Evolutionary conservation across 768 basidiomycete species (phyloP).

Genomic region (Pulveroboletus ravenelii): DNA sequence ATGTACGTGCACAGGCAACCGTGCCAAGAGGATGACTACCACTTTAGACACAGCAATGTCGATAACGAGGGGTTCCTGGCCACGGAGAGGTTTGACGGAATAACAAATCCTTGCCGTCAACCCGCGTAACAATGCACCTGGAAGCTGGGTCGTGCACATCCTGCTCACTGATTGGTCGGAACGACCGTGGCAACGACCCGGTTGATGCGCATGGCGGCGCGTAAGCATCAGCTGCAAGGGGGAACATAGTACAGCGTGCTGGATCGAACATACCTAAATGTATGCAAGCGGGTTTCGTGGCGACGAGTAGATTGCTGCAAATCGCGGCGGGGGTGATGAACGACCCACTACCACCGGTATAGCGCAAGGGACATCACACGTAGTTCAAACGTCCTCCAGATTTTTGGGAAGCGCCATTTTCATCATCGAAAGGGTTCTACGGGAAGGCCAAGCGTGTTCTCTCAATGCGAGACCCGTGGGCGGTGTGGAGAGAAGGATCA

Average conservation of each 20-base stretch:
- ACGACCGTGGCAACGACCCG: neutral
- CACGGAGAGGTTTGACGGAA: neutral
- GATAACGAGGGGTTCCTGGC: neutral
- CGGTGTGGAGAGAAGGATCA: neutral
- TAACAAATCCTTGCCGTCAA: neutral
- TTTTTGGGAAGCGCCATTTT: neutral
- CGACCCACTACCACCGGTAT: no score
- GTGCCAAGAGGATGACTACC: neutral
- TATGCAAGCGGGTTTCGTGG: slow-evolving; percentile 1
- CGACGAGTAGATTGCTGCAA: neutral
- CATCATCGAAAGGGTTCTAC: neutral
- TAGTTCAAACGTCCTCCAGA: neutral
- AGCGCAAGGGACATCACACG: no score
- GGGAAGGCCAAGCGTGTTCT: neutral
- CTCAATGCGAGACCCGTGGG: neutral
- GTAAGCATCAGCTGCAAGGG: neutral
- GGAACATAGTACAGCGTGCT: neutral
- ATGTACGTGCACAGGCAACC: neutral
- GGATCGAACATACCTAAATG: neutral
- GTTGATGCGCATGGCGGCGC: neutral
- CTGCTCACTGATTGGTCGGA: neutral
- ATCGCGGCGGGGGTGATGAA: no score
- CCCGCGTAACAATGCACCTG: neutral
- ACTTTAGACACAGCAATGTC: neutral
- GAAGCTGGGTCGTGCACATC: neutral